phyloP scores from a whole-genome alignment of 2,329 filamentous ascomycete species.

The Fusarium avenaceum region DNA sequence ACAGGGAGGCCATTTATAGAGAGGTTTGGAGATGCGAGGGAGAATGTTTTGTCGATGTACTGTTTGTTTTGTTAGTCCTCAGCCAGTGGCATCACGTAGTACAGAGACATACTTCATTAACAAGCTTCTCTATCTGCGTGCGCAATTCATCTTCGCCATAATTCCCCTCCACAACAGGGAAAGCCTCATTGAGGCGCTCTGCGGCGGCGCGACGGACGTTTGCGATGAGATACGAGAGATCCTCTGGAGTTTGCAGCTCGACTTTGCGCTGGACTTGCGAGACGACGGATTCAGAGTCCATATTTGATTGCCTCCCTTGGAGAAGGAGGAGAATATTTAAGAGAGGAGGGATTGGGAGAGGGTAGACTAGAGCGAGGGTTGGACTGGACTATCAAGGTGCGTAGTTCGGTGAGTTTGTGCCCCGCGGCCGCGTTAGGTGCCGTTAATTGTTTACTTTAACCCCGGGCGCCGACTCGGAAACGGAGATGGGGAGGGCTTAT shows the following conservation, averaged over 20 bases:
- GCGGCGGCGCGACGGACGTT: slow-evolving; percentile 78
- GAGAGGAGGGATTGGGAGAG: not conserved
- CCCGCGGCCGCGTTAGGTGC: slow-evolving; percentile 30
- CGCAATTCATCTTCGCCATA: slow-evolving; percentile 69
- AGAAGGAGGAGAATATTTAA: not conserved
- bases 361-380: not conserved
- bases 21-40: slow-evolving; percentile 70
- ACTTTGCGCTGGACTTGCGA: slow-evolving; percentile 75
- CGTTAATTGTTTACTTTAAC: slow-evolving; percentile 36
- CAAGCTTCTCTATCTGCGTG: slow-evolving; percentile 69
- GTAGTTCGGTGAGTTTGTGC: slow-evolving; percentile 12
- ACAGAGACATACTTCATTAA: slow-evolving; percentile 64
- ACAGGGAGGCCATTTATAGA: slow-evolving; percentile 72
- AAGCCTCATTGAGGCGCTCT: slow-evolving; percentile 74
- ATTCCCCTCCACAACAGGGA: slow-evolving; percentile 71
- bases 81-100: too few species aligned
- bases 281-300: slow-evolving; percentile 55
- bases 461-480: slow-evolving; percentile 9
- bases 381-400: slow-evolving; percentile 36
- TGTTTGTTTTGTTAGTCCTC: slow-evolving; percentile 46
- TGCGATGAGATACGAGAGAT: slow-evolving; percentile 77
- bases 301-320: slow-evolving; percentile 27
- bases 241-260: slow-evolving; percentile 82
- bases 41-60: slow-evolving; percentile 74
- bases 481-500: slow-evolving; percentile 25